Percentiles rank a stretch among this genome's conserved stretches.
These are phyloP conservation scores for Aquanectria penicillioides DNA, from an alignment of 2,329 filamentous ascomycete species.

Conservation along the genomic window DNA sequence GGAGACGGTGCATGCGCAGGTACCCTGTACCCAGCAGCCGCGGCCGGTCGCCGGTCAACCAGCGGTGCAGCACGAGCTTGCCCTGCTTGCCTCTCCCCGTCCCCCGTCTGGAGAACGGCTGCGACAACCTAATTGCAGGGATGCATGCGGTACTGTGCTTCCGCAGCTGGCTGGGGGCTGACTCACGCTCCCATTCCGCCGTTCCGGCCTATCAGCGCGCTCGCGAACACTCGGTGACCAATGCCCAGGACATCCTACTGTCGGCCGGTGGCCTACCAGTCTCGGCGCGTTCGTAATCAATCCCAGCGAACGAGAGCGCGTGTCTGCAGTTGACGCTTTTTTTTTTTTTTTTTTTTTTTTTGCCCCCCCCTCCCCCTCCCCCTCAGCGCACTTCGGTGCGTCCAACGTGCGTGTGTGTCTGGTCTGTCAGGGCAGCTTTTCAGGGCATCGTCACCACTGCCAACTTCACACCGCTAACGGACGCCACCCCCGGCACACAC, in stretches of 20 bases:
- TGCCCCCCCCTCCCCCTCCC: no score
- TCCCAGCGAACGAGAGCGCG: no score
- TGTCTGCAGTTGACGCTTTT: no score
- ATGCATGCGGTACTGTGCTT: not conserved
- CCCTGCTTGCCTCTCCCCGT: not conserved
- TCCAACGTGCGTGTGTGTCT: no score
- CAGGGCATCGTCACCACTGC: no score
- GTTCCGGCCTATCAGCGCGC: conserved; percentile 9
- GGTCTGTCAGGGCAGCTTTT: no score
- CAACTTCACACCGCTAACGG: no score
- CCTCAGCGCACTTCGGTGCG: no score
- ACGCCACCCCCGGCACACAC: no score
- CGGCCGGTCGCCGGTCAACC: no score
- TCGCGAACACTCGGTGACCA: not conserved
- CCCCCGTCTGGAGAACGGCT: not conserved
- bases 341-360: not conserved
- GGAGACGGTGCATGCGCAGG: not conserved
- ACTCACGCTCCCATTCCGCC: not conserved
- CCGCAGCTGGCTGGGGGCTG: not conserved
- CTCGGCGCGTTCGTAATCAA: conserved; percentile 12
- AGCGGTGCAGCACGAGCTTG: no score
- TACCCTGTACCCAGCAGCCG: conserved; percentile 1
- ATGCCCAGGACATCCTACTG: not conserved
- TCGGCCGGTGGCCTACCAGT: conserved; percentile 4
- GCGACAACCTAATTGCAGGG: not conserved